Conservation (phyloP, 192 early-diverging fungal genomes). For the Obelidium mucronatum region DNA sequence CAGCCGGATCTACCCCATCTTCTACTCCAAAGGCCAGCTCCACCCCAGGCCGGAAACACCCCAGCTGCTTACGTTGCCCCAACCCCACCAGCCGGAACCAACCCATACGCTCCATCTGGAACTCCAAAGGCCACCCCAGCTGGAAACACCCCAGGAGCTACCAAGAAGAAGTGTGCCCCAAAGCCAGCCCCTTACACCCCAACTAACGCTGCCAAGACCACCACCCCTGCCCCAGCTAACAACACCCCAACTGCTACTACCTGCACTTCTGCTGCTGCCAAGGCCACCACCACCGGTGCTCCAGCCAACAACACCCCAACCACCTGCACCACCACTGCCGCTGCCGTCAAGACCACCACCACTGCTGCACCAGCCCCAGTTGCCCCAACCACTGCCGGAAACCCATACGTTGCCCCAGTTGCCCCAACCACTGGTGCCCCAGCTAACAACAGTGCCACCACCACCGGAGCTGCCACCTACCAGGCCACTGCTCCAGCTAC, state of each 20-base stretch:
- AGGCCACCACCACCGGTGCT: not conserved
- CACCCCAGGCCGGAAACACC: too few species aligned
- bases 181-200: not conserved
- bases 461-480: not conserved
- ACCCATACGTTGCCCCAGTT: not conserved
- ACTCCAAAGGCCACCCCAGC: conserved; percentile 10
- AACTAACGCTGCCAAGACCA: not conserved
- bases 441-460: not conserved
- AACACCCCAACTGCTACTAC: conserved; percentile 4
- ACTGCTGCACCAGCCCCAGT: not conserved
- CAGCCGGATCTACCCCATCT: too few species aligned
- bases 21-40: not conserved
- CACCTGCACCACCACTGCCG: not conserved
- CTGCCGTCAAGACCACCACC: not conserved
- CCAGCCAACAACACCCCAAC: conserved; percentile 6
- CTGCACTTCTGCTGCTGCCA: not conserved
- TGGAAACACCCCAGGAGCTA: too few species aligned
- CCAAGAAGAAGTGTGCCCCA: conserved; percentile 29
- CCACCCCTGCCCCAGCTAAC: not conserved
- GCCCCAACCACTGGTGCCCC: not conserved
- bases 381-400: conserved; percentile 1
- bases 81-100: conserved; percentile 8
- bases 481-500: not conserved
- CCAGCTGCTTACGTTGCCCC: conserved; percentile 2
- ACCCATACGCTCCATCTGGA: not conserved